These are phyloP conservation scores for Pestalotiopsis sp. DNA, from an alignment of 2,329 filamentous ascomycete species.

Conservation along the genomic window DNA sequence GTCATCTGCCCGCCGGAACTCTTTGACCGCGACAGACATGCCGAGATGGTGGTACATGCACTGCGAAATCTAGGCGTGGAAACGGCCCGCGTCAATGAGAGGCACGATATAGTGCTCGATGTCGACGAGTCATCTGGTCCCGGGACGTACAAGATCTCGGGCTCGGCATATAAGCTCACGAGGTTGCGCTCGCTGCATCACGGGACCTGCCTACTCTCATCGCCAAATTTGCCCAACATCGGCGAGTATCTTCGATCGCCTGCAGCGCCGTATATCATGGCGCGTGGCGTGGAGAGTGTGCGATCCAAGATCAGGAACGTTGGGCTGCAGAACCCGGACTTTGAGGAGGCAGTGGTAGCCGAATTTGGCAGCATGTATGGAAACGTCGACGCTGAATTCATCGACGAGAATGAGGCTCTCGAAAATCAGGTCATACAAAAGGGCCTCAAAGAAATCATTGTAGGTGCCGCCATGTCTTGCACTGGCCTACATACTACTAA, in stretches of 20 bases:
- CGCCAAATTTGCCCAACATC: slow-evolving; percentile 73
- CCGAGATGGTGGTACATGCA: slow-evolving; percentile 89
- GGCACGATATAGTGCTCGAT: slow-evolving; percentile 82
- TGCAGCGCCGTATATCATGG: slow-evolving; percentile 73
- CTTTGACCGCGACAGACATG: slow-evolving; percentile 87
- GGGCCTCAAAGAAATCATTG: slow-evolving; percentile 65
- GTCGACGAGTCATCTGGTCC: slow-evolving; percentile 10
- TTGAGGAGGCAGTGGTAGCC: slow-evolving; percentile 58
- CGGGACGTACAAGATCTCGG: slow-evolving; percentile 76
- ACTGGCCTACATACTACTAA: not conserved
- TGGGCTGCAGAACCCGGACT: slow-evolving; percentile 49
- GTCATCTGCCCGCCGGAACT: slow-evolving; percentile 78
- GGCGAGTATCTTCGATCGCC: slow-evolving; percentile 76
- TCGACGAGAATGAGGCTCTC: slow-evolving; percentile 53
- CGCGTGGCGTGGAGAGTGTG: slow-evolving; percentile 89
- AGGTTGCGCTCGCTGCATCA: slow-evolving; percentile 83
- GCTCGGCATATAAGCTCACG: slow-evolving; percentile 93
- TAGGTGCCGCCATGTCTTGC: slow-evolving; percentile 34
- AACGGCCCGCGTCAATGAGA: slow-evolving; percentile 76
- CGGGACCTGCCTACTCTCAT: slow-evolving; percentile 83
- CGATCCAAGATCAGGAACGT: slow-evolving; percentile 84
- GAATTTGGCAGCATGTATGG: slow-evolving; percentile 73
- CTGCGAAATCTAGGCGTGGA: slow-evolving; percentile 61
- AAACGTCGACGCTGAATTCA: slow-evolving; percentile 31
- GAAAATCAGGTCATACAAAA: slow-evolving; percentile 58